phyloP scores from a whole-genome alignment of 257 asterid genomes.

The Forsythia suspensa region DNA sequence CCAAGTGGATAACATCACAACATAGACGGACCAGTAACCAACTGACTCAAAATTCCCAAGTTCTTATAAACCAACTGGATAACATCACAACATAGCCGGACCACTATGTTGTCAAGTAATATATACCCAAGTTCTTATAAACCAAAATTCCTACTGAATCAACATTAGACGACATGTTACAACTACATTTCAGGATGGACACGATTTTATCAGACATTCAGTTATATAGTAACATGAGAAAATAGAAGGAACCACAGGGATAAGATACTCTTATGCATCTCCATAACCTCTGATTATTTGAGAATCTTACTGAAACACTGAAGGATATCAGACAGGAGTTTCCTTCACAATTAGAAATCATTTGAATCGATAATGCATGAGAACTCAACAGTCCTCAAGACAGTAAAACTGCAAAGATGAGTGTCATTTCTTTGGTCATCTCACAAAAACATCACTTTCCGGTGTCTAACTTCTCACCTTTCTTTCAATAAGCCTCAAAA shows the following conservation, averaged over 20 bases:
- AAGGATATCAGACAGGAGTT: not conserved
- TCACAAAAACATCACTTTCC: not conserved
- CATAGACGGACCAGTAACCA: not conserved
- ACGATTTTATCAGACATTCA: not conserved
- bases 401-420: not conserved
- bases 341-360: not conserved
- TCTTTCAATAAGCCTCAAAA: not conserved
- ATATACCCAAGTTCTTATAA: not conserved
- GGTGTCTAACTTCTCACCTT: not conserved
- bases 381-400: not conserved
- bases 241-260: not conserved
- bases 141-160: not conserved
- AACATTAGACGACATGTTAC: not conserved
- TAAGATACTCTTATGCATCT: not conserved
- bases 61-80: too few species aligned
- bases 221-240: not conserved
- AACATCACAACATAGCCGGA: not conserved
- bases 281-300: not conserved
- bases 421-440: not conserved
- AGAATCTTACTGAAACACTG: not conserved
- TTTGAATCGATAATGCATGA: not conserved
- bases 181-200: not conserved
- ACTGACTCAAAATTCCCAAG: too few species aligned
- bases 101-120: not conserved
- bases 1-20: not conserved